phyloP scores from a whole-genome alignment of 495 filamentous ascomycete genomes.

The Zalerion maritima region DNA sequence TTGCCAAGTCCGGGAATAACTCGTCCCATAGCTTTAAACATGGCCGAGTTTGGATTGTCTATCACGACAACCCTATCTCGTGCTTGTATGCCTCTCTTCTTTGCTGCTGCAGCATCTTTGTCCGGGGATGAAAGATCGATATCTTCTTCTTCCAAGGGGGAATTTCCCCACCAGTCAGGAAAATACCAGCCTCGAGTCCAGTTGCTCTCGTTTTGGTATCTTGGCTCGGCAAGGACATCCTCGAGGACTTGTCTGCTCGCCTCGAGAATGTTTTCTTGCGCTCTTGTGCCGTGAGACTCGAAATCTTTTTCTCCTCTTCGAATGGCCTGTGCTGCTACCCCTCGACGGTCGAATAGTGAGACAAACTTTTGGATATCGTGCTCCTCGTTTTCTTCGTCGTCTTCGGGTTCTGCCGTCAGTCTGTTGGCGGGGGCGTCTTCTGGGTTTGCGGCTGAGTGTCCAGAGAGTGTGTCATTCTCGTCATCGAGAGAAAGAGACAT shows the following conservation, averaged over 20 bases:
- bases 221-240: constrained; percentile 59
- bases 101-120: constrained; percentile 8
- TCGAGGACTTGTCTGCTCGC: constrained; percentile 83
- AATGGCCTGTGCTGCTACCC: constrained; percentile 26
- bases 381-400: constrained; percentile 65
- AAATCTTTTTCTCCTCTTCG: constrained; percentile 83
- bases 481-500: constrained; percentile 28
- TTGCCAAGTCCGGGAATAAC: constrained; percentile 26
- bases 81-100: constrained; percentile 21
- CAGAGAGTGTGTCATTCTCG: constrained; percentile 26
- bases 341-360: constrained; percentile 29
- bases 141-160: constrained; percentile 15
- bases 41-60: constrained; percentile 26
- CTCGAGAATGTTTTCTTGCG: constrained; percentile 60
- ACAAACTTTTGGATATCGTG: constrained; percentile 77
- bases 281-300: constrained; percentile 73
- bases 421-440: constrained; percentile 2
- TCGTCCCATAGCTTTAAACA: constrained; percentile 28
- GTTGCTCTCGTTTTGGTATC: constrained; percentile 44
- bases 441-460: constrained; percentile 8
- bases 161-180: constrained; percentile 26
- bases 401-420: constrained; percentile 25
- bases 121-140: constrained; percentile 7
- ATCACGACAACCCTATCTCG: constrained; percentile 35
- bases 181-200: constrained; percentile 44